Evolutionary conservation across 208 protist genomes (phyloP).

Genomic region (Trypanosoma rangeli): DNA sequence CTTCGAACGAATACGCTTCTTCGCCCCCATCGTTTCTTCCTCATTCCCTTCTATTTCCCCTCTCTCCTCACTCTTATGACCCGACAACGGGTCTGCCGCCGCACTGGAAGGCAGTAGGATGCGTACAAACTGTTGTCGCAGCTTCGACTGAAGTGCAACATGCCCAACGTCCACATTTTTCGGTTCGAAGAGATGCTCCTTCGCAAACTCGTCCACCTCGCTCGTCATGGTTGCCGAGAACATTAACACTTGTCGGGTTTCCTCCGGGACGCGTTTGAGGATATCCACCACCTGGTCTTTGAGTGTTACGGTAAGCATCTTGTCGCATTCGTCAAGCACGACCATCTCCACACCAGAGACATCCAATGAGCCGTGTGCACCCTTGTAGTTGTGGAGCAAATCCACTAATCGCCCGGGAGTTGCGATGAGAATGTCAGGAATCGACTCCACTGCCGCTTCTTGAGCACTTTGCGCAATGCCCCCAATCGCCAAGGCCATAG

Average conservation of each 20-base stretch:
- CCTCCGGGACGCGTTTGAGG: conserved; percentile 83
- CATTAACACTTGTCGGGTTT: conserved; percentile 83
- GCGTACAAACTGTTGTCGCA: conserved; percentile 91
- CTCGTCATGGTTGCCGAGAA: conserved; percentile 91
- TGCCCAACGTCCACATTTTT: conserved; percentile 89
- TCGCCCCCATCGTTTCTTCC: conserved; percentile 31
- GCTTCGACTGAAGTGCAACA: conserved; percentile 83
- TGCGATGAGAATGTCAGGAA: conserved; percentile 88
- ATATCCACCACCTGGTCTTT: conserved; percentile 97
- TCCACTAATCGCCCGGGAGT: conserved; percentile 92
- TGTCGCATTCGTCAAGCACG: conserved; percentile 98
- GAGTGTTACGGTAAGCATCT: conserved; percentile 99
- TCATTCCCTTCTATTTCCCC: conserved; percentile 46
- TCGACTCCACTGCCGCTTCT: conserved; percentile 76
- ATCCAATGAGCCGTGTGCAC: conserved; percentile 68
- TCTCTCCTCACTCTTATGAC: not conserved
- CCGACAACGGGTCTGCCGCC: not conserved
- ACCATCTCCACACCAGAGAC: conserved; percentile 91
- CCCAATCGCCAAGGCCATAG: conserved; percentile 79
- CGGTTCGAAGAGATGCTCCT: conserved; percentile 81
- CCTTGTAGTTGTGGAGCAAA: conserved; percentile 81
- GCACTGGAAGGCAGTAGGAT: conserved; percentile 26
- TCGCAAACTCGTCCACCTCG: conserved; percentile 88
- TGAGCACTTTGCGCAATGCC: conserved; percentile 79
- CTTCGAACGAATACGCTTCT: conserved; percentile 50